Evolutionary conservation across 768 basidiomycete genomes (phyloP), one percentile per base, ranked within the genome.

Genomic region (Amanita pallidorosea): DNA sequence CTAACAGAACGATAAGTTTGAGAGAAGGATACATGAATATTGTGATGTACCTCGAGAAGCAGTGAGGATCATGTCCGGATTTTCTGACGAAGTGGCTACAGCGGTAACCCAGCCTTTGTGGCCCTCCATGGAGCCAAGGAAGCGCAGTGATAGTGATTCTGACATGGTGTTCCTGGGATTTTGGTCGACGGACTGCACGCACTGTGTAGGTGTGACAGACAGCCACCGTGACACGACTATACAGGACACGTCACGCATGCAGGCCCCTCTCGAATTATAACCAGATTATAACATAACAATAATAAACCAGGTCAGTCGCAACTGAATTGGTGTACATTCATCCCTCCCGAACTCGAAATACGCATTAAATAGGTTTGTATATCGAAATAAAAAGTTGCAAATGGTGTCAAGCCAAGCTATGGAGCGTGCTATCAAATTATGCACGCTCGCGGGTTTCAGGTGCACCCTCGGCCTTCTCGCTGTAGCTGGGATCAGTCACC

Each of bases 81-180:
- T 98, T 78, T 98, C 95, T 57, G 89, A 90, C 54, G 89, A 91
- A 62, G 95, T 96, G 52, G 96, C 96, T 63, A 99, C 91, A 64
- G 96, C 93, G 60, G 95, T 99, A 63, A 99, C 88, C 90, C 91
- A 95, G 74, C 90, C 90, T 65, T 88, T 86, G 81, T 94, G 90
- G 69, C 92, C 93, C 63, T 85, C 74, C 66, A 95, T 73, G 58
- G 90, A 86, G 61, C 93, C 93, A 64, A 95, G 82, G 74, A 86
- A 94, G 66, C 86, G 85, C 67, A 95, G 74, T 65, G 82, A 83
- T 73, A 95, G 74, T 65, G 81, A 83, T 73, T 92, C 90, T 61
- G 82, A 65, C 88, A 90, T 92, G 61, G 53, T 68, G 65, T 53
- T 65, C 68, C 61, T 57, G 55, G 57, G 60, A 59, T 60, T 57